Percentiles rank a stretch among this genome's conserved stretches.
phyloP scores from a whole-genome alignment of 495 filamentous ascomycete species.

The Pseudevernia furfuracea region DNA sequence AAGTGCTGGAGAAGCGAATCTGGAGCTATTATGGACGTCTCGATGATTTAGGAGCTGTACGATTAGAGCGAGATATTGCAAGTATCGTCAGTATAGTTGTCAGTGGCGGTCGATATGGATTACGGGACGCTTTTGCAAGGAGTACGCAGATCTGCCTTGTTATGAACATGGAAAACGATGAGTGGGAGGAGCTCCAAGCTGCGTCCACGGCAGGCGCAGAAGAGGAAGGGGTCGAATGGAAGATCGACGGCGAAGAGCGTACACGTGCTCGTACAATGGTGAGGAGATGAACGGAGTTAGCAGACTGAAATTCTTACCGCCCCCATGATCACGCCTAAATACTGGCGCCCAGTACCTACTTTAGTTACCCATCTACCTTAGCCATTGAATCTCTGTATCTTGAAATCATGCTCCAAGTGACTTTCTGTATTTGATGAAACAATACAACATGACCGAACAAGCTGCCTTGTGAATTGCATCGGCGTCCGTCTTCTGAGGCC shows the following conservation, averaged over 20 bases:
- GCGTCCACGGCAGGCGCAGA: slow-evolving; percentile 31
- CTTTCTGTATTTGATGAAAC: background rate
- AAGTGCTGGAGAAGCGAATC: slow-evolving; percentile 81
- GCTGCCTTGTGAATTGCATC: too few species aligned
- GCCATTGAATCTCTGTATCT: background rate
- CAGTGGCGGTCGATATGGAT: slow-evolving; percentile 64
- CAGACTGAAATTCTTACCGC: too few species aligned
- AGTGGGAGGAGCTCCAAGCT: slow-evolving; percentile 72
- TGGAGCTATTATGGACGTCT: slow-evolving; percentile 76
- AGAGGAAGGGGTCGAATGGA: slow-evolving; percentile 41
- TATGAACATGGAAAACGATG: slow-evolving; percentile 95
- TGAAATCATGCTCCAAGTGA: background rate
- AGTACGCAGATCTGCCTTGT: slow-evolving; percentile 81
- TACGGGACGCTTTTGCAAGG: slow-evolving; percentile 71
- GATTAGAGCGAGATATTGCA: slow-evolving; percentile 81
- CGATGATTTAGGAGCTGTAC: slow-evolving; percentile 73
- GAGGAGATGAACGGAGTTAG: slow-evolving; percentile 13
- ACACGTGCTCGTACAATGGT: slow-evolving; percentile 55
- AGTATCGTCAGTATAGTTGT: slow-evolving; percentile 72
- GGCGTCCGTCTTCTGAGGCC: too few species aligned
- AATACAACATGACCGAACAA: background rate
- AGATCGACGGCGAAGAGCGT: slow-evolving; percentile 55
- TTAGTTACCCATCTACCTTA: background rate
- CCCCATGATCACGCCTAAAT: too few species aligned
- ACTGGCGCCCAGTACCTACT: too few species aligned